Evolutionary conservation across 495 filamentous ascomycete species (phyloP).

Genomic region (Neurospora sp.): DNA sequence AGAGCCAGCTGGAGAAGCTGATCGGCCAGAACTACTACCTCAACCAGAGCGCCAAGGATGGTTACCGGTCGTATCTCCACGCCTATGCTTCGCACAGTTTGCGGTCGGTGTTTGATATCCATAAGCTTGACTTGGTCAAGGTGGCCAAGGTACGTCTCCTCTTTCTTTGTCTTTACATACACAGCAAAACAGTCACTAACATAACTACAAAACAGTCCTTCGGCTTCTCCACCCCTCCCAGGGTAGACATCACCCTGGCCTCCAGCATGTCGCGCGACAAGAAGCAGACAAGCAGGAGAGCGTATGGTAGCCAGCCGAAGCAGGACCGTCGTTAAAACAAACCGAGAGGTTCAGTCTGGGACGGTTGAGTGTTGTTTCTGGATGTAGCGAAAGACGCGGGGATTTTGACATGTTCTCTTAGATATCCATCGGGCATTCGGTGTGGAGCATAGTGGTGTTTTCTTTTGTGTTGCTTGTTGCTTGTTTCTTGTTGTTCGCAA

Average conservation of each 20-base stretch:
- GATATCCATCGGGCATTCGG: not conserved
- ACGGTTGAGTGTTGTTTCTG: too few relatives aligned
- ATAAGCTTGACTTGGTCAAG: slow-evolving; percentile 87
- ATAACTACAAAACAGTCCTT: slow-evolving; percentile 42
- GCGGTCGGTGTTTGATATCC: slow-evolving; percentile 82
- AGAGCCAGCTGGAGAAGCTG: slow-evolving; percentile 87
- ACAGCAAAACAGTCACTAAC: not conserved
- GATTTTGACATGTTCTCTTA: slow-evolving; percentile 1
- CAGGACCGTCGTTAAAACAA: too few relatives aligned
- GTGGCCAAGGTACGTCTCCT: slow-evolving; percentile 53
- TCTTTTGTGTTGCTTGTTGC: not conserved
- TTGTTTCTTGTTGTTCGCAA: not conserved
- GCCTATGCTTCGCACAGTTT: slow-evolving; percentile 89
- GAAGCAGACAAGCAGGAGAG: slow-evolving; percentile 63
- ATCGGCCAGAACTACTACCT: slow-evolving; percentile 94
- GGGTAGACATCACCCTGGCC: slow-evolving; percentile 80
- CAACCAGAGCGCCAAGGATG: slow-evolving; percentile 67
- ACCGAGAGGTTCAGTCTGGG: too few relatives aligned
- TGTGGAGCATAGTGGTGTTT: not conserved
- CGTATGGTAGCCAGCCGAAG: slow-evolving; percentile 60
- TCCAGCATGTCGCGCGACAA: slow-evolving; percentile 83
- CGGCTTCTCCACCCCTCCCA: slow-evolving; percentile 79
- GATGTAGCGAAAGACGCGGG: too few relatives aligned
- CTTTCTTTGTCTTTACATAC: too few relatives aligned
- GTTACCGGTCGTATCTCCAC: slow-evolving; percentile 74